Evolutionary conservation across 23 red algal genomes (phyloP), one percentile per base, ranked within the genome.

Genomic region (Agarophyton chilense): DNA sequence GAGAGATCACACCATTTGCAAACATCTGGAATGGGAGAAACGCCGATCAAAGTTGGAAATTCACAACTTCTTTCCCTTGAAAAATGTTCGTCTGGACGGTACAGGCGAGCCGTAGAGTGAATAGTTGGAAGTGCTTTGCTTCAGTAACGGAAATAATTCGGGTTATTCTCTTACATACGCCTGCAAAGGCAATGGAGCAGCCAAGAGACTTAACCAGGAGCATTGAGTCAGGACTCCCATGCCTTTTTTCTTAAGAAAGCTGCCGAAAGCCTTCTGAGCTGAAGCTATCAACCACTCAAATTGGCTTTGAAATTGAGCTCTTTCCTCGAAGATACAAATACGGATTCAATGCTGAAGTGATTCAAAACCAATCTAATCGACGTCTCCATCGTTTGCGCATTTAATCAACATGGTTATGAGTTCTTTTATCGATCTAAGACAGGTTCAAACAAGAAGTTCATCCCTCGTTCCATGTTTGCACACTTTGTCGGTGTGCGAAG

Each of bases 381-480:
- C 0, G 54, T 56, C 50, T 79, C 76, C 14, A 56, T 67, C 13
- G 21, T 50, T 66, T 57, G 32, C 22, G 47, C 0, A 13, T 65
- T 83, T 46, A 57, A 57, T 45, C 79, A n/a, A 83, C 79, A 25
- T 49, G 57, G 79, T 7, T 83, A 62, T 34, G 78, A 18, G 7
- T 61, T 82, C 54, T 12, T 57, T 19, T 82, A 82, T 28, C 49
- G 49, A 14, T 62, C 79, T 12, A 34, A 63, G 21, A 67, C 12
- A 13, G 22, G 17, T 25, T 2, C 79, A 21, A 83, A 66, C 52
- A 83, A 63, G 79, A 83, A 83, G 36, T 65, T 83, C 25, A 19
- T 63, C 52, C 52, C 79, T 44, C 0, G 79, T 17, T 58, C 58
- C 0, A 44, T 65, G 2, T 57, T 57, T 0, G 17, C 50, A 24